Evolutionary conservation across 257 asterid species (phyloP), one percentile per base, ranked within the genome.

Genomic region (Penstemon newberryi): DNA sequence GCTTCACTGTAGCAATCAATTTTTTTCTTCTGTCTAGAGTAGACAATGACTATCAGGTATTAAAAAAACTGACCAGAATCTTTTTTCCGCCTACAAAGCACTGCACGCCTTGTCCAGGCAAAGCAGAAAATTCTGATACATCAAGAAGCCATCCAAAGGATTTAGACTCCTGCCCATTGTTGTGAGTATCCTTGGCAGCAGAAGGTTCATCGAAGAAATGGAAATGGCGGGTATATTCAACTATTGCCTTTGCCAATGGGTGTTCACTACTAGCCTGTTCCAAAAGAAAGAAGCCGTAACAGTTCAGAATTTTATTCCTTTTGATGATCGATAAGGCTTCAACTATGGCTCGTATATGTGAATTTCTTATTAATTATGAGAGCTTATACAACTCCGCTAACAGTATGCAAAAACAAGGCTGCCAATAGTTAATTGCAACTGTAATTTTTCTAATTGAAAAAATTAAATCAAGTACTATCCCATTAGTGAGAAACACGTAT

Each of bases 81-180:
- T 71, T 79, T 70, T 86, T 89, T 56, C 89, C 96, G 39, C 63
- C 83, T 41, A 89, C 73, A 74, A 70, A 71, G 89, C 99, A 94
- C 73, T 82, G 92, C 67, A 94, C 89, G 43, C 99, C 99, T 73
- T 82, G 82, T 75, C 99, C 99, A 70, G 98, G 99, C 78, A 91
- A 71, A 64, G 89, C 88, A 69, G 89, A 81, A 77, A 94, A 94
- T 78, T 78, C 90, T 36, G 89, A 78, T 61, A 79, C 82, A 40
- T 89, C 90, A 68, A 77, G 93, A 81, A 94, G 98, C 96, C 99
- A 94, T 67, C 82, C 96, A 55, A 81, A 86, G 77, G 85, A 83
- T 70, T 85, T 86, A 4, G 91, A 62, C 51, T 80, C 77, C 44
- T 33, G 63, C 61, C 78, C 80, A 46, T 65, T 76, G 72, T 51